A percentile compares a stretch with the other conserved stretches of the same genome.
Conservation (phyloP, 1,284 basidiomycete species). For the Schizophyllum commune region DNA sequence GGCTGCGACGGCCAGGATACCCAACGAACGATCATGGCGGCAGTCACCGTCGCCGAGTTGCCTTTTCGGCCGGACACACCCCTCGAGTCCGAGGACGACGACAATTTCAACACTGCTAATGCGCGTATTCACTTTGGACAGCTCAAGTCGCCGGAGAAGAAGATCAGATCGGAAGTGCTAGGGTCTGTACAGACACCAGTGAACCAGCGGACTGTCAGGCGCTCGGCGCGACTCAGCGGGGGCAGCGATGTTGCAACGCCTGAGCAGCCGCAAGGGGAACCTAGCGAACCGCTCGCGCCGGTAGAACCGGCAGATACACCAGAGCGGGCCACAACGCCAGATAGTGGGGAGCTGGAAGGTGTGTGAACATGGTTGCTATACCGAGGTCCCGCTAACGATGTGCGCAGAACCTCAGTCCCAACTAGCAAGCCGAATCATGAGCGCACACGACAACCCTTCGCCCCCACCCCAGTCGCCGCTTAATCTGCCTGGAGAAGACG, state of each 20-base stretch:
- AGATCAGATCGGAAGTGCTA: slow-evolving; percentile 27
- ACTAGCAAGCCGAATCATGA: slow-evolving; percentile 53
- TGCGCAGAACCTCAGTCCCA: slow-evolving; percentile 55
- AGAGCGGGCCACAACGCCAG: slow-evolving; percentile 37
- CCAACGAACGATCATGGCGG: slow-evolving; percentile 4
- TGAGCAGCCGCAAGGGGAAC: slow-evolving; percentile 11
- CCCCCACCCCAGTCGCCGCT: slow-evolving; percentile 49
- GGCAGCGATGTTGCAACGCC: slow-evolving; percentile 22
- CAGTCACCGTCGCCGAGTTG: slow-evolving; percentile 3
- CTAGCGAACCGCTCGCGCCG: slow-evolving; percentile 15
- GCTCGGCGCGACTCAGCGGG: slow-evolving; percentile 43
- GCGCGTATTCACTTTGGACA: slow-evolving; percentile 42
- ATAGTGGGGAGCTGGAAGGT: slow-evolving; percentile 39
- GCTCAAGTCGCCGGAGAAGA: slow-evolving; percentile 48
- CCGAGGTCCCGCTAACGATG: slow-evolving; percentile 5
- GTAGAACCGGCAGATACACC: slow-evolving; percentile 21
- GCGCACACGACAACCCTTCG: slow-evolving; percentile 67
- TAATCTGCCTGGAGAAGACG: slow-evolving; percentile 11
- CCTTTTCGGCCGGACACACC: neutral
- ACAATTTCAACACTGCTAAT: neutral
- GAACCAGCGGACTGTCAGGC: slow-evolving; percentile 31
- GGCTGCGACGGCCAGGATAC: neutral
- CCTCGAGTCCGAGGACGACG: slow-evolving; percentile 2
- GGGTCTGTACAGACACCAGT: slow-evolving; percentile 19
- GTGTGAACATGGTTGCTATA: slow-evolving; percentile 6